Base-by-base conservation (phyloP, 306 rosid genomes). In the Sesbania bispinosa region DNA sequence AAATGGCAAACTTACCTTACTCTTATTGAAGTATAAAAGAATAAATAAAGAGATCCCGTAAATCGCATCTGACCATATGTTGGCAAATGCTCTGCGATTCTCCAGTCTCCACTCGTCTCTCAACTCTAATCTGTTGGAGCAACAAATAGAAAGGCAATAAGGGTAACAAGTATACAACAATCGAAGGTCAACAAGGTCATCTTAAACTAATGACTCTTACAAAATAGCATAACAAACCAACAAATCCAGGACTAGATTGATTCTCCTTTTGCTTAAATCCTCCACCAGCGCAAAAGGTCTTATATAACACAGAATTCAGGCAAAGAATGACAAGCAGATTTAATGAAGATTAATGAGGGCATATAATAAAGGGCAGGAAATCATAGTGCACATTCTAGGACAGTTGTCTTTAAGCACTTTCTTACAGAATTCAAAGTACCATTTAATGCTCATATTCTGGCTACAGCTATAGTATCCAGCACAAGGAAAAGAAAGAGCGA, bases 71-170 rank as follows among this genome's bases (percentile, higher is more conserved):
- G 98, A 94, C 96, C 92, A 90, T 73, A 94, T 90, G 89, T 94
- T 94, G 76, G 98, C 98, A 82, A 94, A 94, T 80, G 90, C 96
- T 75, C 77, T 81, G 57, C 98, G 92, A 75, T 94, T 94, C 81
- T 90, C 92, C 33, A 89, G 74, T 80, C 98, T 90, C 96, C 92
- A 80, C 79, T 94, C 90, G 11, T 90, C 97, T 81, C 98, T 88
- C 80, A 94, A 81, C 54, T 88, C 86, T 80, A 94, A 87, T 79
- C 98, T 93, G 93, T 84, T 62, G 63, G 64, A 68, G 77, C 51
- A 64, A 81, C 51, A 77, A 70, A 60, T 39, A 58, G 36, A 32
- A 79, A 53, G 50, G 47, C 62, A 57, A 78, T 48, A 54, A 81
- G 74, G 60, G 69, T 15, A 76, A 46, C 62, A 57, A 71, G 74